Percentiles rank a stretch among this genome's conserved stretches.
These are phyloP conservation scores for Dentiscutata heterogama DNA, from an alignment of 371 early-diverging fungal genomes.

Conservation along the genomic window DNA sequence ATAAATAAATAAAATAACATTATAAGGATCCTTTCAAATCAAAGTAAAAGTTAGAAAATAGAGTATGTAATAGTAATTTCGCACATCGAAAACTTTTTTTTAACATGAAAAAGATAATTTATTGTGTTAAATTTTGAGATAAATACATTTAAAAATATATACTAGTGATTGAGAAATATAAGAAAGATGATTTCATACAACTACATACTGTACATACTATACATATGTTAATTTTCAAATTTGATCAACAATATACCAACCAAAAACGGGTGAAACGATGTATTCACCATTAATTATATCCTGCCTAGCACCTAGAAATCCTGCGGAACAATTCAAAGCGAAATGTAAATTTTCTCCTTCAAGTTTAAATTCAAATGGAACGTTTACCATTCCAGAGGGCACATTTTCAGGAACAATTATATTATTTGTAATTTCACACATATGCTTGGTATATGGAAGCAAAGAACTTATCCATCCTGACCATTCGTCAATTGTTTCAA, in stretches of 20 bases:
- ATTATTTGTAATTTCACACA: neutral
- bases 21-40: no score
- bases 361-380: constrained; percentile 5
- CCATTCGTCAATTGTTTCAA: constrained; percentile 4
- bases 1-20: no score
- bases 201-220: no score
- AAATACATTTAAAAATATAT: no score
- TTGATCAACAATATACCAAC: neutral
- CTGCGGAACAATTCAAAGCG: neutral
- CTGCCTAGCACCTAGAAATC: constrained; percentile 23
- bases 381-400: constrained; percentile 14
- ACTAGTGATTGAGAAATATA: no score
- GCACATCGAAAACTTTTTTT: no score
- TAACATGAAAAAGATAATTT: no score
- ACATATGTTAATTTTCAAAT: no score
- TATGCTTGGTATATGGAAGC: constrained; percentile 31
- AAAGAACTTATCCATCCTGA: constrained; percentile 48
- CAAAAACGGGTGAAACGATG: constrained; percentile 26
- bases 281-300: neutral
- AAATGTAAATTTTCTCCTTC: neutral
- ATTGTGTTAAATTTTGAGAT: no score
- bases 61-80: no score
- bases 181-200: no score
- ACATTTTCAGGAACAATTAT: neutral
- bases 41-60: no score